Conservation (phyloP, 441 rosid genomes). For the Rhodomyrtus psidioides region DNA sequence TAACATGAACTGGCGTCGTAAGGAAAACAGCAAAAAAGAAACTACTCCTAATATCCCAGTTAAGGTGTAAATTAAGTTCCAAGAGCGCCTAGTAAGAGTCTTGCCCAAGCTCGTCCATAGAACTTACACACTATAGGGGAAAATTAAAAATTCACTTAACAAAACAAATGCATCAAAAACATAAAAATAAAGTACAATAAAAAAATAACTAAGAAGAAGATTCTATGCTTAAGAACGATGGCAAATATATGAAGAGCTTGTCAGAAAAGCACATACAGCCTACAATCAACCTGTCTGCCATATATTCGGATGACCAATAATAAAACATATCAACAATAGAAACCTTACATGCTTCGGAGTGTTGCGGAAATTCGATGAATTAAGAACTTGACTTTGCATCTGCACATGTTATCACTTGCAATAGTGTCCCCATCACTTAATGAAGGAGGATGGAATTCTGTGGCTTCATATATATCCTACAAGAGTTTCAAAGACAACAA, state of each 20-base stretch:
- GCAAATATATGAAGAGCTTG: neutral
- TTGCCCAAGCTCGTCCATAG: neutral
- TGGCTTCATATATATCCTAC: slow-evolving; percentile 93
- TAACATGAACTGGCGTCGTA: neutral
- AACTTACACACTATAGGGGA: neutral
- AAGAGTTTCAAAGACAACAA: neutral
- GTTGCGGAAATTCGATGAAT: slow-evolving; percentile 44
- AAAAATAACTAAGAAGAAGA: neutral
- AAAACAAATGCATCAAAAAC: neutral
- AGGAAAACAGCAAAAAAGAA: neutral
- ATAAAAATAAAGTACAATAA: neutral
- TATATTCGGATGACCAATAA: neutral
- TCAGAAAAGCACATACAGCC: neutral
- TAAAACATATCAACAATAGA: neutral
- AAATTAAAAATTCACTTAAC: neutral
- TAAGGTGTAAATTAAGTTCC: neutral
- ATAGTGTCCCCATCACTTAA: slow-evolving; percentile 30
- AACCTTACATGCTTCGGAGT: slow-evolving; percentile 42
- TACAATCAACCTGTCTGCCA: neutral
- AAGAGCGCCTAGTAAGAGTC: neutral
- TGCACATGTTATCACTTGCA: slow-evolving; percentile 40
- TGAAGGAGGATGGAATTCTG: slow-evolving; percentile 61
- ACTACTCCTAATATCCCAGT: neutral
- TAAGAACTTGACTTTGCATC: slow-evolving; percentile 47
- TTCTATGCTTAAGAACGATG: neutral